Base-by-base conservation (phyloP, 2,329 filamentous ascomycete species). In the Mariannaea elegans region DNA sequence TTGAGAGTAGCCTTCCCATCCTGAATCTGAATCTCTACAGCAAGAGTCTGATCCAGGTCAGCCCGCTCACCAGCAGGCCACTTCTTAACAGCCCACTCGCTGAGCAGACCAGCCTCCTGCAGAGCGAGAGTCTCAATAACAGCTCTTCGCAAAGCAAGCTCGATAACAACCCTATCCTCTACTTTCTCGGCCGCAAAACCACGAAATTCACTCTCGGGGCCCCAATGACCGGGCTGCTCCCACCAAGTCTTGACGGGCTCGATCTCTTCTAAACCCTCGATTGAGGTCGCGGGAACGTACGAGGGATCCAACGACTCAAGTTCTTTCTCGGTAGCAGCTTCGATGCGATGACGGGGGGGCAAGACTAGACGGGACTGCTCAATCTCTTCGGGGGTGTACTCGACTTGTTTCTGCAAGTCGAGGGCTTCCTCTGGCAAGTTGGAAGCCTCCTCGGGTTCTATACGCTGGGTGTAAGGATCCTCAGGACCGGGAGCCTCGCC, bases 221-320 rank as follows among this genome's bases (percentile, higher is more conserved):
- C 76, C 83, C 85, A 87, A 68, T 86, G 78, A n/a, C 77, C 76
- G n/a, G 75, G 73, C 50, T 77, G 71, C 7, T 85, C 78, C 84
- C 84, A 88, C 84, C 84, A 88, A 23, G 73, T 74, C 31, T 74
- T 74, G 34, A 85, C 60, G 1, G 80, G 76, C 38, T 79, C 80
- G 12, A 86, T 78, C 48, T 80, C 75, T 61, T 82, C 79, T 2
- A 87, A 76, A 0, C 76, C 82, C 0, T 78, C 75, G 7, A 77
- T 76, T 4, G 73, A 74, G 13, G 73, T 73, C 14, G 85, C 85
- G 3, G 84, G 83, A 3, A 72, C 69, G 70, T 87, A 87, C 7
- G 67, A 70, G 10, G 76, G 69, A 29, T 77, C 72, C 7, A 66
- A 46, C 7, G 71, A 64, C 56, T 67, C 55, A 7, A 72, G 18